Percentiles rank a stretch among this genome's conserved stretches.
Conservation (phyloP, 208 protist species). For the Trypanosoma boissoni region DNA sequence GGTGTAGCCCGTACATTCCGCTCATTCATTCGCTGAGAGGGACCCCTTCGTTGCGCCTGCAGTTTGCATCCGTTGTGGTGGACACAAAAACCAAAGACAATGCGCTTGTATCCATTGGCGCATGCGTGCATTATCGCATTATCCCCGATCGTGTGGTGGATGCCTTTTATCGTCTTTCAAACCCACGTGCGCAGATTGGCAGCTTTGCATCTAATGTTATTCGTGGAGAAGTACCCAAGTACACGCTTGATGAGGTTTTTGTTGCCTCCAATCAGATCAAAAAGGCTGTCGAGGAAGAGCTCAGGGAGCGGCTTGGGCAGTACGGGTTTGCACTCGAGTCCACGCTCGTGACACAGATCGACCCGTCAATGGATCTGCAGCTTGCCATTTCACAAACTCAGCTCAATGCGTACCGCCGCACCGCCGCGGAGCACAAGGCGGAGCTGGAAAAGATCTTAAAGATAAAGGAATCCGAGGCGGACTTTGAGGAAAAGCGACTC, state of each 20-base stretch:
- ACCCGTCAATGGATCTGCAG: conserved; percentile 60
- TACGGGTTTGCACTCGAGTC: conserved; percentile 72
- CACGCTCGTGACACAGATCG: conserved; percentile 71
- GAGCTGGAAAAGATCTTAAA: conserved; percentile 62
- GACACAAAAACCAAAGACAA: conserved; percentile 87
- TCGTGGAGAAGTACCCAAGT: conserved; percentile 71
- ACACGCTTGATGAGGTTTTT: conserved; percentile 78
- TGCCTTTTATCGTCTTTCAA: conserved; percentile 69
- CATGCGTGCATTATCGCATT: conserved; percentile 60
- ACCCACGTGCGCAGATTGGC: conserved; percentile 61
- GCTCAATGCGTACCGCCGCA: conserved; percentile 61
- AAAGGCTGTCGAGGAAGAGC: conserved; percentile 47
- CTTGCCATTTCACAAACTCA: conserved; percentile 77
- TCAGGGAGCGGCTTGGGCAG: conserved; percentile 46
- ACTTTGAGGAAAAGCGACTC: conserved; percentile 70
- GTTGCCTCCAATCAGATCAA: conserved; percentile 65
- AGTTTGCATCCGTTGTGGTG: conserved; percentile 36
- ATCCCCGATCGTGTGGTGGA: conserved; percentile 34
- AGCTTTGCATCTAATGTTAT: conserved; percentile 72
- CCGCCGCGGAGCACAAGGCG: conserved; percentile 60
- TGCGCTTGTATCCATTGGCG: conserved; percentile 52
- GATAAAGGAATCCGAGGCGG: conserved; percentile 68
- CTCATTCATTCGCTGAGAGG: conserved; percentile 45
- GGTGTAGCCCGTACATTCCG: conserved; percentile 53
- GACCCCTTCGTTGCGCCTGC: conserved; percentile 44